Percentiles rank a stretch among this genome's conserved stretches.
phyloP scores from a whole-genome alignment of 495 filamentous ascomycete genomes.

The Aspergillus egyptiacus region DNA sequence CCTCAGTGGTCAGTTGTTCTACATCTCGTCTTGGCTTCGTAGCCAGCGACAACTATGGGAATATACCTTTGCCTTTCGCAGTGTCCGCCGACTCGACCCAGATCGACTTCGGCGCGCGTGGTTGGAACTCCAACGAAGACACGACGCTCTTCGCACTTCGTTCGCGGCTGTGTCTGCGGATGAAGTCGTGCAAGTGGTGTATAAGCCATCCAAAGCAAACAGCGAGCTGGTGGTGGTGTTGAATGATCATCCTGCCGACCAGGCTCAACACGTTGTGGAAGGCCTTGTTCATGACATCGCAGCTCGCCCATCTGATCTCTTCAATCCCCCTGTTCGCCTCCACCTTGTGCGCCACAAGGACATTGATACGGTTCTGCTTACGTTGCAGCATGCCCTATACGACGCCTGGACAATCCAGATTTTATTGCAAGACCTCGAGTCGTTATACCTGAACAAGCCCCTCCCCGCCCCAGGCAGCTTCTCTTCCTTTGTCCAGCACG shows the following conservation, averaged over 20 bases:
- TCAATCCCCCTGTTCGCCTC: neutral
- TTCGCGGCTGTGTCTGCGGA: slow-evolving; percentile 3
- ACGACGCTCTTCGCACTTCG: slow-evolving; percentile 3
- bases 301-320: neutral
- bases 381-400: slow-evolving; percentile 26
- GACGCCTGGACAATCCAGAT: slow-evolving; percentile 22
- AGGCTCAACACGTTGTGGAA: neutral
- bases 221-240: neutral
- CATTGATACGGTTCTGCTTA: slow-evolving; percentile 14
- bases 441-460: slow-evolving; percentile 9
- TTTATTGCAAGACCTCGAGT: slow-evolving; percentile 15
- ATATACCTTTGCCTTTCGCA: slow-evolving; percentile 50
- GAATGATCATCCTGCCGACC: no score
- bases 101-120: slow-evolving; percentile 44
- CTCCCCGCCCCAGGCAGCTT: neutral
- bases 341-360: slow-evolving; percentile 4
- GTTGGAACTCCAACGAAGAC: slow-evolving; percentile 19
- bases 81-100: slow-evolving; percentile 24
- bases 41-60: slow-evolving; percentile 53
- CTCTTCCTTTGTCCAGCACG: neutral
- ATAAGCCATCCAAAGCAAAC: neutral
- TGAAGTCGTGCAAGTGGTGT: slow-evolving; percentile 3
- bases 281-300: neutral
- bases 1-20: slow-evolving; percentile 61
- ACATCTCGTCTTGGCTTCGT: slow-evolving; percentile 60